Evolutionary conservation across 2,329 filamentous ascomycete species (phyloP).

Genomic region (Ophiostoma montium): DNA sequence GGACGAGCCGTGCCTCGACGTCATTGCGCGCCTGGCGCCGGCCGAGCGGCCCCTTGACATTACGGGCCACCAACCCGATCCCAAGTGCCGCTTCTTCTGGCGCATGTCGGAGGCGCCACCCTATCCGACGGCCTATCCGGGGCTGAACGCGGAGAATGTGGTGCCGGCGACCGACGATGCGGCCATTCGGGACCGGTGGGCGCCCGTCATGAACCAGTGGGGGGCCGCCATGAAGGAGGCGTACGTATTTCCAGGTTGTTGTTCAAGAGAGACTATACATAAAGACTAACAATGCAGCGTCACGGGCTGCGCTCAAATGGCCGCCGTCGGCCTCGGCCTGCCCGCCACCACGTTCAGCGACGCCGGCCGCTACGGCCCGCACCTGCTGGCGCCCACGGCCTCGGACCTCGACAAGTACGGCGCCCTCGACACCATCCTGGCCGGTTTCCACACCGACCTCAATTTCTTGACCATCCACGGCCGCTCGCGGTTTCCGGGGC

Average conservation of each 20-base stretch:
- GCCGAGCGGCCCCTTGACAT: slow-evolving; percentile 44
- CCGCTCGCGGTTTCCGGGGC: slow-evolving; percentile 45
- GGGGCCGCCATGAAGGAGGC: slow-evolving; percentile 46
- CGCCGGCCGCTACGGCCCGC: slow-evolving; percentile 44
- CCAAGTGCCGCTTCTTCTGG: slow-evolving; percentile 52
- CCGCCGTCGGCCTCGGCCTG: slow-evolving; percentile 40
- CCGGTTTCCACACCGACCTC: slow-evolving; percentile 49
- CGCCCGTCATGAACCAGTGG: slow-evolving; percentile 41
- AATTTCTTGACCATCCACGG: slow-evolving; percentile 53
- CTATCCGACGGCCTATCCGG: slow-evolving; percentile 40
- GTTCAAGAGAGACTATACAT: no score
- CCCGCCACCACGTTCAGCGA: slow-evolving; percentile 37
- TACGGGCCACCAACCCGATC: slow-evolving; percentile 39
- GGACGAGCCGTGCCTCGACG: slow-evolving; percentile 43
- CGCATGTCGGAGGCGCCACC: slow-evolving; percentile 40
- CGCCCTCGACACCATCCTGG: slow-evolving; percentile 40
- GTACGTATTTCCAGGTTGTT: slow-evolving; percentile 23
- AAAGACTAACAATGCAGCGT: slow-evolving; percentile 19
- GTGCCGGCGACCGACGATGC: slow-evolving; percentile 29
- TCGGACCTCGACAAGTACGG: slow-evolving; percentile 43
- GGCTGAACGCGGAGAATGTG: slow-evolving; percentile 40
- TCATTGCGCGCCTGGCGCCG: slow-evolving; percentile 40
- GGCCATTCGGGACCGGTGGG: slow-evolving; percentile 36
- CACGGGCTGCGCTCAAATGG: slow-evolving; percentile 43
- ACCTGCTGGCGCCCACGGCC: slow-evolving; percentile 46